phyloP scores from a whole-genome alignment of 805 yeast genomes.

The Sugiyamaella americana region DNA sequence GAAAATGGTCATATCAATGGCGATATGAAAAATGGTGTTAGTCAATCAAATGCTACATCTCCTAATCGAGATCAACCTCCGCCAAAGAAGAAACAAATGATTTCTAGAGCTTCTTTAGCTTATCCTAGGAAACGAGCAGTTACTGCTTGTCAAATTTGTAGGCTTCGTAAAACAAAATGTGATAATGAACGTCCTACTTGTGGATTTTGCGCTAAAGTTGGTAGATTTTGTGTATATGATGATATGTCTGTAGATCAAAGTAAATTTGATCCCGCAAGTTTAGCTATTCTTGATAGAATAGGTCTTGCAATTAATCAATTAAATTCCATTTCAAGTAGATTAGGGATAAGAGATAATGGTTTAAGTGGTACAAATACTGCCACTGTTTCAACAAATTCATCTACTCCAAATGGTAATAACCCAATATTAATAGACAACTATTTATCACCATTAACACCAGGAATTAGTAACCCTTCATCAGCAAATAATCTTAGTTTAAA shows the following conservation, averaged over 20 bases:
- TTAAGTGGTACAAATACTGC: neutral
- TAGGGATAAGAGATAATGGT: conserved; percentile 4
- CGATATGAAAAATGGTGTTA: neutral
- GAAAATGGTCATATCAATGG: neutral
- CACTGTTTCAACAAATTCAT: neutral
- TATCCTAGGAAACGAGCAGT: conserved; percentile 42
- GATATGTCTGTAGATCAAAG: conserved; percentile 14
- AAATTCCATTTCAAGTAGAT: conserved; percentile 9
- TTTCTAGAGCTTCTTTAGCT: conserved; percentile 7
- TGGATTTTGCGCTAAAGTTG: conserved; percentile 46
- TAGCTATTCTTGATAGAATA: conserved; percentile 16
- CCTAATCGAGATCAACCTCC: neutral
- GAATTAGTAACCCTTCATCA: neutral
- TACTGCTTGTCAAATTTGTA: conserved; percentile 71
- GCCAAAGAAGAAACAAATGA: neutral
- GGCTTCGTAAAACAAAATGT: conserved; percentile 51
- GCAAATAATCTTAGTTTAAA: neutral
- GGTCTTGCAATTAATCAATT: conserved; percentile 11
- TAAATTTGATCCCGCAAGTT: conserved; percentile 17
- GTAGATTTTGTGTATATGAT: conserved; percentile 50
- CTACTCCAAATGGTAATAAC: neutral
- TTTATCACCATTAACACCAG: neutral
- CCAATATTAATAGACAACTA: neutral
- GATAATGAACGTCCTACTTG: conserved; percentile 54
- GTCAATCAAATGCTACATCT: neutral